phyloP scores from a whole-genome alignment of 495 filamentous ascomycete genomes.

The Podospora sp. region DNA sequence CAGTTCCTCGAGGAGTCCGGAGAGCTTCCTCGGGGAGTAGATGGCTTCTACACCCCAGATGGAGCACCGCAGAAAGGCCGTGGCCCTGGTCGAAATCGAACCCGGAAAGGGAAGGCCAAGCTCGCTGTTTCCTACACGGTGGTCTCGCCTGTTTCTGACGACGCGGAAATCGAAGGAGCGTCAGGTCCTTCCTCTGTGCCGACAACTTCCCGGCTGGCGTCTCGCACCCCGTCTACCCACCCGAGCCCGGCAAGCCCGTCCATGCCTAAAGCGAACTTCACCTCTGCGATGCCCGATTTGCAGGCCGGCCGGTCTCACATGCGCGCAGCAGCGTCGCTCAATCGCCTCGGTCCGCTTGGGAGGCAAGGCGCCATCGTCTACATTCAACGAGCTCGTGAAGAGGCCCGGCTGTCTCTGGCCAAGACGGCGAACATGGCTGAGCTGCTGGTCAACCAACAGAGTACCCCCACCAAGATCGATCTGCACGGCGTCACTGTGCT shows the following conservation, averaged over 20 bases:
- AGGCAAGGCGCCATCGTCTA: constrained; percentile 45
- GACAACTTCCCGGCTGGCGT: background rate
- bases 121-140: constrained; percentile 30
- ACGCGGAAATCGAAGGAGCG: constrained; percentile 32
- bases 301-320: constrained; percentile 12
- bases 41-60: constrained; percentile 67
- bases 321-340: constrained; percentile 35
- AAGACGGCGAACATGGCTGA: constrained; percentile 51
- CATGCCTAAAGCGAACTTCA: background rate
- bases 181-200: constrained; percentile 23
- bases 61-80: constrained; percentile 20
- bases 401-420: constrained; percentile 28
- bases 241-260: background rate
- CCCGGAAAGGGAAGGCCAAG: constrained; percentile 23
- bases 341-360: constrained; percentile 43
- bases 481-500: constrained; percentile 82
- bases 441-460: constrained; percentile 62
- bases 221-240: too few species aligned
- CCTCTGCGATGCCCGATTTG: constrained; percentile 25
- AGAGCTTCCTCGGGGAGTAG: constrained; percentile 69
- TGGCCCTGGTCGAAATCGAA: constrained; percentile 14
- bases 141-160: constrained; percentile 24
- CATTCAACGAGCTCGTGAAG: constrained; percentile 37
- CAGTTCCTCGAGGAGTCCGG: constrained; percentile 67
- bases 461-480: constrained; percentile 62